A percentile compares a stretch with the other conserved stretches of the same genome.
phyloP scores from a whole-genome alignment of 768 basidiomycete genomes.

The Mycena vulgaris region DNA sequence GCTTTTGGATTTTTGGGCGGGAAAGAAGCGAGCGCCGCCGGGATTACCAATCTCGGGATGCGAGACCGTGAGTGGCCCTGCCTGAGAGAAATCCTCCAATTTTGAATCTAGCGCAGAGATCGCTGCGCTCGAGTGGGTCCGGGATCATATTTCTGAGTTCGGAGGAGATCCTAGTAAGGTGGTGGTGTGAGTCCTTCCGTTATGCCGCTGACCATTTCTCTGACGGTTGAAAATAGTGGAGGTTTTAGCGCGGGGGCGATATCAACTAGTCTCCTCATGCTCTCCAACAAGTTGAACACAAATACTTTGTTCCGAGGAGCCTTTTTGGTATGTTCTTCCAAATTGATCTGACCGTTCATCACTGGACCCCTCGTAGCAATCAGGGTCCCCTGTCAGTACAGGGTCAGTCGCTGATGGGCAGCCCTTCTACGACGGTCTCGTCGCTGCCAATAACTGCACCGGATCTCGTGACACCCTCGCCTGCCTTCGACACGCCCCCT shows the following conservation, averaged over 20 bases:
- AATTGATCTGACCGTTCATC: too few relatives aligned
- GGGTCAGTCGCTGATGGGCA: not conserved
- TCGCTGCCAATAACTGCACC: not conserved
- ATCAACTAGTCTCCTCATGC: not conserved
- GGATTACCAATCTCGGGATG: not conserved
- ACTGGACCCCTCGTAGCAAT: not conserved
- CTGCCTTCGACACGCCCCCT: not conserved
- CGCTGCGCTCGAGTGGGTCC: constrained; percentile 54
- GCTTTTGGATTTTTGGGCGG: not conserved
- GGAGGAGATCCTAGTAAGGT: constrained; percentile 50
- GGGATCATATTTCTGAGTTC: constrained; percentile 51
- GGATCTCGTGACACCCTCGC: not conserved
- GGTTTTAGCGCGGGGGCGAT: constrained; percentile 8
- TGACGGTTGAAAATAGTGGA: not conserved
- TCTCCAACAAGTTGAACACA: not conserved
- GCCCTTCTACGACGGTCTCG: not conserved
- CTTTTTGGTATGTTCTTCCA: not conserved
- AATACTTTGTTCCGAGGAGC: constrained; percentile 10
- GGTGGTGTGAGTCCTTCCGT: not conserved
- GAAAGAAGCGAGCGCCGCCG: not conserved
- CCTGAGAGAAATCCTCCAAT: not conserved
- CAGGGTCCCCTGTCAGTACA: not conserved
- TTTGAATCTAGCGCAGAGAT: not conserved
- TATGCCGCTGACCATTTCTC: not conserved
- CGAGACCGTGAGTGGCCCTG: not conserved